Evolutionary conservation across 805 yeast species (phyloP), one percentile per base, ranked within the genome.

Genomic region (Saturnispora quitensis): DNA sequence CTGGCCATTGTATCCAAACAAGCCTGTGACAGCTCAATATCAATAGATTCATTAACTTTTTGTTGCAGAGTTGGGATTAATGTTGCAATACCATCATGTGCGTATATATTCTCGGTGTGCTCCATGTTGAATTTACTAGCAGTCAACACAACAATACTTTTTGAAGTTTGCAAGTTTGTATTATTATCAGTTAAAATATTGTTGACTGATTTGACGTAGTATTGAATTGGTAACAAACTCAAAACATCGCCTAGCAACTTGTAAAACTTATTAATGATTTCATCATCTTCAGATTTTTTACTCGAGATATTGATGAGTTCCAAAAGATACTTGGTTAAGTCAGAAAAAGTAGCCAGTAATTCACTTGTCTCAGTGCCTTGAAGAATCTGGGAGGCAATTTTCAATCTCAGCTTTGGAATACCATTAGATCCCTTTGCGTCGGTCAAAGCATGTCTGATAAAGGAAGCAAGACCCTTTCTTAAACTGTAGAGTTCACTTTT

Each of bases 121-220:
- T 89, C 96, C 49, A 73, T 65, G 28, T 82, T 86, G 60, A 89
- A 86, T 63, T 87, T 88, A 27, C 74, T 69, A 20, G 82, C 76
- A 2, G 88, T 73, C 44, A 89, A 76, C 31, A 75, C 61, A 12
- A 87, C 80, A 51, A 85, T 72, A 58, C 81, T 84, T 57, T 77
- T 76, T 53, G 81, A 81, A 45, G 84, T 74, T 50, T 73, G 76
- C 50, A 73, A 63, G 3, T 71, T 69, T 12, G 79, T 60, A 2
- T 64, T 55, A 48, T 70, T 67, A 3, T 71, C 60, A 4, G 59
- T 58, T 42, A 71, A 62, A 56, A 78, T 70, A 0, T 72, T 65
- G 20, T 68, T 69, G 24, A 86, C 75, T 1, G 95, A 79, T 17
- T 74, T 71, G 28, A 84, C 83, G 64, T 87, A 90, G 57, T 80